These are phyloP conservation scores for Lachnellula arida DNA, from an alignment of 2,329 filamentous ascomycete species.

Conservation along the genomic window DNA sequence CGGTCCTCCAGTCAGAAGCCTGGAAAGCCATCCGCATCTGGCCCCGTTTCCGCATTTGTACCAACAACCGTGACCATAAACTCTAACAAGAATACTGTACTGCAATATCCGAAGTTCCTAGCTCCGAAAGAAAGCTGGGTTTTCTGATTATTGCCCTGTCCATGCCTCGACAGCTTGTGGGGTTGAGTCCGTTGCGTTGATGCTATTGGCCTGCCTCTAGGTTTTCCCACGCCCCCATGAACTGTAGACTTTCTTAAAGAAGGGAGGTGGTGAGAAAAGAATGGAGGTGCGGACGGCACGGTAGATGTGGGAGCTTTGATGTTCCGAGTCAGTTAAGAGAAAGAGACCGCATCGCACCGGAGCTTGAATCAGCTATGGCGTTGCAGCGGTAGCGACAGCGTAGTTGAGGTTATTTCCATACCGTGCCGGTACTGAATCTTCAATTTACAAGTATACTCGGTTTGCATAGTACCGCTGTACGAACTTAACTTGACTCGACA, in stretches of 20 bases:
- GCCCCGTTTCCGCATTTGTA: not conserved
- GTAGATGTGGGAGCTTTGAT: conserved; percentile 11
- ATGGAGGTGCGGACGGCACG: conserved; percentile 9
- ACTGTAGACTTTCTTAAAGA: not conserved
- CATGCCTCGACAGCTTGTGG: not conserved
- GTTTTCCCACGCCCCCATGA: conserved; percentile 1
- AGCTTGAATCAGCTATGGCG: not conserved
- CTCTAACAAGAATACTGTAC: not conserved
- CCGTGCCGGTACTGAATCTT: too few species aligned
- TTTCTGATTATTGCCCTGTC: not conserved
- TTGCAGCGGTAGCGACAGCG: not conserved
- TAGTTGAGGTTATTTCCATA: not conserved
- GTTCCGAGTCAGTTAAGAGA: conserved; percentile 6
- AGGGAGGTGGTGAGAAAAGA: not conserved
- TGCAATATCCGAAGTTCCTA: not conserved
- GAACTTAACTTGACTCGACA: too few species aligned
- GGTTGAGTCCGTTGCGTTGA: not conserved
- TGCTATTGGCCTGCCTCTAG: not conserved
- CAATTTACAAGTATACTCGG: too few species aligned
- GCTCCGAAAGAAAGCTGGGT: not conserved
- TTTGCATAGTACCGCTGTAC: too few species aligned
- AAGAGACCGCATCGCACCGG: conserved; percentile 8
- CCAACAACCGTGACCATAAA: not conserved
- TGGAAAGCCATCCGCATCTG: not conserved
- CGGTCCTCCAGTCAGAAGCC: not conserved